Conservation (phyloP, 345 rosid genomes). For the Triadica sebifera region DNA sequence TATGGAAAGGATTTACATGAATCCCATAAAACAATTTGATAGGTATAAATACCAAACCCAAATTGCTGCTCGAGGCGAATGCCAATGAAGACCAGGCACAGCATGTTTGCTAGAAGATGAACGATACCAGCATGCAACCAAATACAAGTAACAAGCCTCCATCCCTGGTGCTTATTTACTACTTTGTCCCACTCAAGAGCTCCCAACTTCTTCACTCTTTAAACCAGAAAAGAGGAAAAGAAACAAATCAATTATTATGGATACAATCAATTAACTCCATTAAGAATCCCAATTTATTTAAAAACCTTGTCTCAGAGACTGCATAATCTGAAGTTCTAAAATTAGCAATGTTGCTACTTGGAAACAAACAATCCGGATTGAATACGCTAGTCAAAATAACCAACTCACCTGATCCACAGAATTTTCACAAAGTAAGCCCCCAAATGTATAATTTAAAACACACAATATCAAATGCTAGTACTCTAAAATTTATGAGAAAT, state of each 20-base stretch:
- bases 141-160: conserved; percentile 30
- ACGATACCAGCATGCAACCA: conserved; percentile 34
- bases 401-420: neutral
- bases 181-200: conserved; percentile 22
- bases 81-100: conserved; percentile 29
- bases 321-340: neutral
- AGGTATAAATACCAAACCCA: conserved; percentile 23
- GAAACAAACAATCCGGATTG: no score
- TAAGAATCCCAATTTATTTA: neutral
- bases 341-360: no score
- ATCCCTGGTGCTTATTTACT: conserved; percentile 24
- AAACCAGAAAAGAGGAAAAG: neutral
- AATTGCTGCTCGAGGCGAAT: conserved; percentile 34
- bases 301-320: neutral
- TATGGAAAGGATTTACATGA: neutral
- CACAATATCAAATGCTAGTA: neutral
- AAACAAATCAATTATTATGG: neutral
- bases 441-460: neutral
- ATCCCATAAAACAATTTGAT: neutral
- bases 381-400: neutral
- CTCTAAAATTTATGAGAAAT: neutral
- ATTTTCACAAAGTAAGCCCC: neutral
- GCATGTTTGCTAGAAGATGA: conserved; percentile 32
- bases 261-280: neutral
- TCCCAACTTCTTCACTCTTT: conserved; percentile 27